phyloP scores from a whole-genome alignment of 2,329 filamentous ascomycete species.

The Phyllachora maydis region DNA sequence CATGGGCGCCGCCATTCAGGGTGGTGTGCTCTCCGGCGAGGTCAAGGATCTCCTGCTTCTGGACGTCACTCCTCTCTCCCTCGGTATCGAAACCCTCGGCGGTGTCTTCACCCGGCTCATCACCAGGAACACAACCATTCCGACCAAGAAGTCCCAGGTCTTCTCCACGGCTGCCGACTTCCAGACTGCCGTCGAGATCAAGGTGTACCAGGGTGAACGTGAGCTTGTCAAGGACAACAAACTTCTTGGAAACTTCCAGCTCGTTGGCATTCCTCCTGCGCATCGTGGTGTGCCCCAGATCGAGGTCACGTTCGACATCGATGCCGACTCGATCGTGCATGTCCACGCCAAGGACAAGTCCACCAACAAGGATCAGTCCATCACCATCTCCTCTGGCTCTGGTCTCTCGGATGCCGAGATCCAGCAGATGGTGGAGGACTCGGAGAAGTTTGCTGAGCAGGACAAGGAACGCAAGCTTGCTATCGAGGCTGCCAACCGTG shows the following conservation, averaged over 20 bases:
- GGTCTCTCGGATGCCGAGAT: conserved; percentile 92
- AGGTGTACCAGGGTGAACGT: conserved; percentile 99
- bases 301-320: conserved; percentile 97
- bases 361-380: conserved; percentile 98
- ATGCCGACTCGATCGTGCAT: conserved; percentile 94
- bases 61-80: conserved; percentile 86
- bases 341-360: conserved; percentile 98
- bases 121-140: conserved; percentile 98
- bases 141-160: conserved; percentile 96
- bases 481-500: conserved; percentile 94
- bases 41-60: conserved; percentile 91
- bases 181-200: conserved; percentile 98
- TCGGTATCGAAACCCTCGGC: conserved; percentile 95
- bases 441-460: conserved; percentile 83
- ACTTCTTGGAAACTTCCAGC: conserved; percentile 96
- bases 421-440: conserved; percentile 91
- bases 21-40: conserved; percentile 88
- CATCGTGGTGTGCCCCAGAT: conserved; percentile 93
- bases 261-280: conserved; percentile 88
- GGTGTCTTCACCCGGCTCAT: conserved; percentile 97
- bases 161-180: conserved; percentile 97
- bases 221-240: conserved; percentile 98
- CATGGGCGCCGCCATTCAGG: conserved; percentile 92
- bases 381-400: conserved; percentile 94
- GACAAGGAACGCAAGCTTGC: conserved; percentile 94